Base-by-base conservation (phyloP, 148 eudicot genomes). In the Selenicereus undatus region DNA sequence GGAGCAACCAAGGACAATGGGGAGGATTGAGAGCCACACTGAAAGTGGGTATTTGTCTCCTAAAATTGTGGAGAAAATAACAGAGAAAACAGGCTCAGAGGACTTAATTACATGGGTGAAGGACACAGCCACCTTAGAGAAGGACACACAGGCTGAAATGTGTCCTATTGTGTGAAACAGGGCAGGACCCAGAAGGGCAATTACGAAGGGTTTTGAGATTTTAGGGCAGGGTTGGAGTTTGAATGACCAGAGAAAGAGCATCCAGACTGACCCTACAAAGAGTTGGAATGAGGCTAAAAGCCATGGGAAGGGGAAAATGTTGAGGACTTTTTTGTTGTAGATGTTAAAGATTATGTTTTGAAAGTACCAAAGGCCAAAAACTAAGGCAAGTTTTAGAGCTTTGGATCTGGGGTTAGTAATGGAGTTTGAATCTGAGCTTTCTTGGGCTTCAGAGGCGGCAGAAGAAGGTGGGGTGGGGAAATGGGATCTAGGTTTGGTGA, bases 241-340 rank as follows among this genome's bases (percentile, higher is more conserved):
- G 12, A 86, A 80, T n/a, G 91, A 76, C 98, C 97, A 95, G 2
- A 93, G 88, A 39, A 85, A 73, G 0, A 91, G 43, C 97, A 91
- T 93, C 92, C 93, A 95, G 78, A 95, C 65, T 24, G 98, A 91
- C 1, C 97, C 98, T 2, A 86, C 88, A 75, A 95, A 83, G 24
- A 95, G 90, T 86, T 93, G 97, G 69, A 95, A 93, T 11, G 98
- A 90, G 35, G 98, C 98, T 35, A 95, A 87, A 17, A 95, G 86
- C 98, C 98, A 95, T 48, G 98, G 97, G 50, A 88, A 95, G 21
- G 96, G 92, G 86, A 95, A 95, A n/a, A 95, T 81, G 71, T 95
- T 93, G 68, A 93, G 79, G 0, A 81, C 93, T 81, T 95, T 95
- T 80, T 91, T 93, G 82, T 93, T 91, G 71, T 90, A 95, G 70